Conservation (phyloP, 306 rosid species). For the Pterocarpus santalinus region DNA sequence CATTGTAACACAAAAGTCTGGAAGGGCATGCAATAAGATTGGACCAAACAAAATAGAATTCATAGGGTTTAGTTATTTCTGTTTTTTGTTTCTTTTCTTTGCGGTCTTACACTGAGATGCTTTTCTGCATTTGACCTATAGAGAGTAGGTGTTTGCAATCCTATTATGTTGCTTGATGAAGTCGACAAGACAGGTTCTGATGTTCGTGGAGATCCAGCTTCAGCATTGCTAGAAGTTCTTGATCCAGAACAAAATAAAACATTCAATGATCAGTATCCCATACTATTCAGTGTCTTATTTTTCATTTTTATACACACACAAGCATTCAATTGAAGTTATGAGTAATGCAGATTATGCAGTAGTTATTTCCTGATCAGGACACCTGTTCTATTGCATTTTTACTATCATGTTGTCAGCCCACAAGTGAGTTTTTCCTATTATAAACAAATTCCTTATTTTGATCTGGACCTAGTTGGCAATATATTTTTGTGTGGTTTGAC, state of each 20-base stretch:
- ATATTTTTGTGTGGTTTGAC: constrained; percentile 7
- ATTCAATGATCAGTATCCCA: constrained; percentile 99
- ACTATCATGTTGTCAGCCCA: constrained; percentile 30
- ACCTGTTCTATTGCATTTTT: constrained; percentile 34
- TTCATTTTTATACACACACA: constrained; percentile 21
- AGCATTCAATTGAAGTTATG: constrained; percentile 17
- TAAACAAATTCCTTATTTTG: constrained; percentile 30
- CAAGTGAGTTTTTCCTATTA: constrained; percentile 22
- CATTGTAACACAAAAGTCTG: constrained; percentile 25
- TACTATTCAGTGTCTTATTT: constrained; percentile 7
- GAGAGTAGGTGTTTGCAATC: constrained; percentile 93
- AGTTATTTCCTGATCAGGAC: constrained; percentile 34
- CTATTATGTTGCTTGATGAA: constrained; percentile 98
- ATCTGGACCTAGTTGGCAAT: constrained; percentile 18
- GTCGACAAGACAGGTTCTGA: constrained; percentile 99
- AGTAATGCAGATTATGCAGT: constrained; percentile 25
- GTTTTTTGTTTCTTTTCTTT: neutral
- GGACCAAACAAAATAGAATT: constrained; percentile 28
- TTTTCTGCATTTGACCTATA: constrained; percentile 48
- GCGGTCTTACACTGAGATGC: constrained; percentile 35
- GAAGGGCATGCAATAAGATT: constrained; percentile 11
- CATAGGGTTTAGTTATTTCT: constrained; percentile 13
- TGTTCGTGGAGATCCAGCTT: constrained; percentile 99
- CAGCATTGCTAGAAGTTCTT: constrained; percentile 98
- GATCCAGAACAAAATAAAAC: constrained; percentile 96